Percentiles rank a stretch among this genome's conserved stretches.
Conservation (phyloP, 2,329 filamentous ascomycete species). For the Alternaria infectoria region DNA sequence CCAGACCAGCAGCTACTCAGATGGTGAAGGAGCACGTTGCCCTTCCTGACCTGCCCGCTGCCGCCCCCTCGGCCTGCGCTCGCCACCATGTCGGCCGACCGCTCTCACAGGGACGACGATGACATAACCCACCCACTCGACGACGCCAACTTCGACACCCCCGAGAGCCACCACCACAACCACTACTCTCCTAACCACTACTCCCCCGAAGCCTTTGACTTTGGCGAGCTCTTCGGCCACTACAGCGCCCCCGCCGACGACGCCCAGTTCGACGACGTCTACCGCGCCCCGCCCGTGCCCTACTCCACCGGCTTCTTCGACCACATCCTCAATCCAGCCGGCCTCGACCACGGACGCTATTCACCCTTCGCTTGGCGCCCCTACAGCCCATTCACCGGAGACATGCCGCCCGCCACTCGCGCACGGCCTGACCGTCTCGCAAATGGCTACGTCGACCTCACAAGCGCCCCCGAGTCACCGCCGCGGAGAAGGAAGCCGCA, state of each 20-base stretch:
- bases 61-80: neutral
- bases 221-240: constrained; percentile 1
- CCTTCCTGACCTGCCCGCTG: neutral
- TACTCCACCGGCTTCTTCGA: constrained; percentile 35
- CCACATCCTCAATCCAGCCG: constrained; percentile 37
- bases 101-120: constrained; percentile 1
- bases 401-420: constrained; percentile 26
- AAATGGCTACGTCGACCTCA: constrained; percentile 48
- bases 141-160: constrained; percentile 5
- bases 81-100: constrained; percentile 24
- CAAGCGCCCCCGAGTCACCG: constrained; percentile 30
- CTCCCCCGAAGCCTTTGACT: constrained; percentile 5
- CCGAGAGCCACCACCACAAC: neutral
- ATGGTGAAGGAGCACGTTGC: constrained; percentile 1
- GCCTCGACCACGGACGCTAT: constrained; percentile 21
- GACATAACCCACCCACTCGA: constrained; percentile 6
- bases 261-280: constrained; percentile 10
- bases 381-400: neutral
- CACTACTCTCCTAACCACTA: constrained; percentile 3
- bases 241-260: neutral
- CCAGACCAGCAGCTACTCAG: neutral
- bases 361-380: constrained; percentile 19
- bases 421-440: constrained; percentile 33
- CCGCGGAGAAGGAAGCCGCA: constrained; percentile 27
- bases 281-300: constrained; percentile 21